These are phyloP conservation scores for Brasenia schreberi DNA, from an alignment of 164 flowering plant genomes.

Conservation along the genomic window DNA sequence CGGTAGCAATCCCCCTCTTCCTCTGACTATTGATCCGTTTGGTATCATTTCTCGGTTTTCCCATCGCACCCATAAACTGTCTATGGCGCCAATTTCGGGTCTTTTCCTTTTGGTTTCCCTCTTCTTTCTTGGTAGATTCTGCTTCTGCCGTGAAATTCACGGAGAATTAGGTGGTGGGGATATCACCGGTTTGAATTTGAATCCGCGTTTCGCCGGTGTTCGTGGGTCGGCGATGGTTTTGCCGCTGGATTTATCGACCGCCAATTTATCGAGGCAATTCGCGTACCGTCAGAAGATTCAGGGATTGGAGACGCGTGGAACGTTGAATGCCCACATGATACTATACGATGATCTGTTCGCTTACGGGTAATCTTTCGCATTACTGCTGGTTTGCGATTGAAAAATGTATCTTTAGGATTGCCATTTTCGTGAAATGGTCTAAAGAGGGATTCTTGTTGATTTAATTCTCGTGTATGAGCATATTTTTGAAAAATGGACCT, in stretches of 20 bases:
- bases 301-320: not conserved
- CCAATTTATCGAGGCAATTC: not conserved
- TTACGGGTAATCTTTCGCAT: constrained; percentile 46
- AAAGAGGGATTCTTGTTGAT: not conserved
- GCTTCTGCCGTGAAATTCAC: not conserved
- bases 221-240: constrained; percentile 1
- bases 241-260: not conserved
- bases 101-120: not conserved
- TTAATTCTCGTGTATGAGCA: not conserved
- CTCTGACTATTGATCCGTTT: too few species aligned
- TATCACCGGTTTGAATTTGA: not conserved
- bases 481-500: too few species aligned
- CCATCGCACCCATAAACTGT: not conserved
- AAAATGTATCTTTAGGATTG: too few species aligned
- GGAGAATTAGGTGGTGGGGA: not conserved
- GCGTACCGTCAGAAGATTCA: not conserved
- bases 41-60: too few species aligned
- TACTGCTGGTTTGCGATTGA: not conserved
- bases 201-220: not conserved
- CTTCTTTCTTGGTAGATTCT: not conserved
- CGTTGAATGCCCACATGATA: constrained; percentile 58
- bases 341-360: constrained; percentile 87
- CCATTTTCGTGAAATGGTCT: not conserved
- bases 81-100: not conserved
- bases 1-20: too few species aligned